Conservation (phyloP, 1,139 yeast species). For the Pneumocystis wakefieldiae region DNA sequence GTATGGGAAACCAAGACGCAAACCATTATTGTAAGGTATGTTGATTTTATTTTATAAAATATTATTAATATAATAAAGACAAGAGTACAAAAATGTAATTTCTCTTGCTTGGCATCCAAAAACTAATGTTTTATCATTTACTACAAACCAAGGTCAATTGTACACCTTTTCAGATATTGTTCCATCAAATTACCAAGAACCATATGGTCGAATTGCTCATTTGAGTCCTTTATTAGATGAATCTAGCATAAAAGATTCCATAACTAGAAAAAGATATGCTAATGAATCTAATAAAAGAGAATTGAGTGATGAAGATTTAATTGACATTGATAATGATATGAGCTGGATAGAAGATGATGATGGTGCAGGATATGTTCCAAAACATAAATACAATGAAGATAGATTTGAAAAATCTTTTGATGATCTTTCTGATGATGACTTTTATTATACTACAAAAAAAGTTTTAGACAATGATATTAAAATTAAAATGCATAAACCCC, state of each 20-base stretch:
- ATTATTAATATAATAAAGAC: neutral
- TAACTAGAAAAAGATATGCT: slow-evolving; percentile 16
- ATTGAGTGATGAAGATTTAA: slow-evolving; percentile 12
- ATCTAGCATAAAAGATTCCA: slow-evolving; percentile 20
- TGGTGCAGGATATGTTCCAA: slow-evolving; percentile 34
- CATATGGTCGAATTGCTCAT: slow-evolving; percentile 11
- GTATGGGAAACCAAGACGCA: slow-evolving; percentile 35
- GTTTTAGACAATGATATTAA: slow-evolving; percentile 1
- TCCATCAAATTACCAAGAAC: slow-evolving; percentile 10
- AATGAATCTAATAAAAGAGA: slow-evolving; percentile 20
- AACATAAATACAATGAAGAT: slow-evolving; percentile 13
- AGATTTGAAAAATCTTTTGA: slow-evolving; percentile 15
- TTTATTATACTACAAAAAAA: neutral
- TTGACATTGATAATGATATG: slow-evolving; percentile 18
- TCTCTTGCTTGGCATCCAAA: slow-evolving; percentile 27
- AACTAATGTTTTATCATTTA: slow-evolving; percentile 22
- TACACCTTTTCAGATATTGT: slow-evolving; percentile 17
- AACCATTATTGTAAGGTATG: slow-evolving; percentile 13
- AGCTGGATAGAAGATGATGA: slow-evolving; percentile 43
- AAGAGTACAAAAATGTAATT: slow-evolving; percentile 15
- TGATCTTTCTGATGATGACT: neutral
- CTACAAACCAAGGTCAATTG: slow-evolving; percentile 24
- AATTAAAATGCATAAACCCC: slow-evolving; percentile 25
- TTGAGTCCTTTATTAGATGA: slow-evolving; percentile 13
- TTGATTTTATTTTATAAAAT: neutral